Percentiles rank a stretch among this genome's conserved stretches.
Evolutionary conservation across 2,329 filamentous ascomycete species (phyloP).

Genomic region (Aspergillus udagawae): DNA sequence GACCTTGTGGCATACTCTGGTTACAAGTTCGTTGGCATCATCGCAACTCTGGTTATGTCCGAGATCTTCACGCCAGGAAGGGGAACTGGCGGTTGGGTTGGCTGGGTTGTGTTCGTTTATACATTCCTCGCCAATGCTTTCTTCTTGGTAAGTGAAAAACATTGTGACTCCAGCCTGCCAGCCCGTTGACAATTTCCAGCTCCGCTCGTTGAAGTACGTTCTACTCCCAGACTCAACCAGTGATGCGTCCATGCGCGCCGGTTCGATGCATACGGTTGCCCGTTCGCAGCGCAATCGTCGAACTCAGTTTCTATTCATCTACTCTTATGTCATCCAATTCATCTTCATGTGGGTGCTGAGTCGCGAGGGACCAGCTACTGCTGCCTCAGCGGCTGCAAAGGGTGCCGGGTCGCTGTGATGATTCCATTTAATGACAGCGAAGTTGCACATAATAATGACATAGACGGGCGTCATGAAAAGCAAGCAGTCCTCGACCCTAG

Average conservation of each 20-base stretch:
- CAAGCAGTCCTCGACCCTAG: neutral
- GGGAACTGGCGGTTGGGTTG: conserved; percentile 81
- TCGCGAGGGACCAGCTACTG: conserved; percentile 45
- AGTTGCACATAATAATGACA: conserved; percentile 16
- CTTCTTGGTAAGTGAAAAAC: conserved; percentile 68
- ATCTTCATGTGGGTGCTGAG: conserved; percentile 86
- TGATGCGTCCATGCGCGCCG: conserved; percentile 58
- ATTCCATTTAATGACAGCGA: neutral
- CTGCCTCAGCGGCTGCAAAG: conserved; percentile 10
- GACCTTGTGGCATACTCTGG: conserved; percentile 95
- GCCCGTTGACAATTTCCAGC: conserved; percentile 47
- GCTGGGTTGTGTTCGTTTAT: conserved; percentile 86
- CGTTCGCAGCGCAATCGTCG: conserved; percentile 80
- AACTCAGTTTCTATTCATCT: conserved; percentile 88
- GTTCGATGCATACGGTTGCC: conserved; percentile 66
- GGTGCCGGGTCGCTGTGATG: conserved; percentile 13
- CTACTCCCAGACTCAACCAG: conserved; percentile 77
- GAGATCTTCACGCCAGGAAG: conserved; percentile 73
- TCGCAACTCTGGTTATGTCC: conserved; percentile 75
- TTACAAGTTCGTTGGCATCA: conserved; percentile 98
- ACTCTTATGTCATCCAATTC: conserved; percentile 91
- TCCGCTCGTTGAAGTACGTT: conserved; percentile 93
- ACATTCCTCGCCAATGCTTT: conserved; percentile 92
- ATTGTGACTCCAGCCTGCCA: neutral
- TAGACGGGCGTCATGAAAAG: conserved; percentile 18